A percentile compares a stretch with the other conserved stretches of the same genome.
These are phyloP conservation scores for Tephrocybe sp. DNA, from an alignment of 768 basidiomycete species.

Conservation along the genomic window DNA sequence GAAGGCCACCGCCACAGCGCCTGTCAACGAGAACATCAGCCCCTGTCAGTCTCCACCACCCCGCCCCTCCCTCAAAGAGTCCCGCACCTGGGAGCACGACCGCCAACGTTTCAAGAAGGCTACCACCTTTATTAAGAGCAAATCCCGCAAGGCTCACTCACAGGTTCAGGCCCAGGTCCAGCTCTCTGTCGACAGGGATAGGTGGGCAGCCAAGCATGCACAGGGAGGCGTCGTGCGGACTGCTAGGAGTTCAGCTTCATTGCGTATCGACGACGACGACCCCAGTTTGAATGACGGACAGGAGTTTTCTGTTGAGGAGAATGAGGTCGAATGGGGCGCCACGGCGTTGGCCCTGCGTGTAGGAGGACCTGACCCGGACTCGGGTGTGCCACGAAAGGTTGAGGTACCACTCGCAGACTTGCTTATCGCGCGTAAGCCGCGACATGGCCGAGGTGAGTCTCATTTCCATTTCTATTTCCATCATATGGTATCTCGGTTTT, in stretches of 20 bases:
- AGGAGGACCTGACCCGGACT: conserved; percentile 21
- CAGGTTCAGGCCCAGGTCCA: neutral
- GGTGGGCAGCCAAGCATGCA: neutral
- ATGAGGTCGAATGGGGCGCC: conserved; percentile 14
- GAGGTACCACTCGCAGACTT: conserved; percentile 19
- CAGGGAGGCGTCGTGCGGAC: neutral
- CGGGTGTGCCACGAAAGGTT: conserved; percentile 6
- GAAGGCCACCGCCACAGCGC: neutral
- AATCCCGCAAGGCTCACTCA: conserved; percentile 28
- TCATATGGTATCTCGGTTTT: neutral
- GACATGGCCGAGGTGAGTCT: conserved; percentile 39
- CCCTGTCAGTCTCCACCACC: conserved; percentile 16
- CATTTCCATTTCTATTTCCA: conserved; percentile 1
- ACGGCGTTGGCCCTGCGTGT: conserved; percentile 6
- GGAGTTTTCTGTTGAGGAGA: conserved; percentile 7
- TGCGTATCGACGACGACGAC: neutral
- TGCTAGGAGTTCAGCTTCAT: neutral
- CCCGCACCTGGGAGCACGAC: conserved; percentile 47
- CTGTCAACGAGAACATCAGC: conserved; percentile 1
- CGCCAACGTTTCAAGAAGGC: conserved; percentile 45
- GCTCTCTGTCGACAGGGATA: neutral
- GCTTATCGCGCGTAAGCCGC: conserved; percentile 33
- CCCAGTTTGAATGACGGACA: neutral
- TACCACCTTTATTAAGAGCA: conserved; percentile 34
- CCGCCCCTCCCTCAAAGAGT: conserved; percentile 31